Evolutionary conservation across 495 filamentous ascomycete genomes (phyloP), one percentile per base, ranked within the genome.

Genomic region (Xylaria nigripes): DNA sequence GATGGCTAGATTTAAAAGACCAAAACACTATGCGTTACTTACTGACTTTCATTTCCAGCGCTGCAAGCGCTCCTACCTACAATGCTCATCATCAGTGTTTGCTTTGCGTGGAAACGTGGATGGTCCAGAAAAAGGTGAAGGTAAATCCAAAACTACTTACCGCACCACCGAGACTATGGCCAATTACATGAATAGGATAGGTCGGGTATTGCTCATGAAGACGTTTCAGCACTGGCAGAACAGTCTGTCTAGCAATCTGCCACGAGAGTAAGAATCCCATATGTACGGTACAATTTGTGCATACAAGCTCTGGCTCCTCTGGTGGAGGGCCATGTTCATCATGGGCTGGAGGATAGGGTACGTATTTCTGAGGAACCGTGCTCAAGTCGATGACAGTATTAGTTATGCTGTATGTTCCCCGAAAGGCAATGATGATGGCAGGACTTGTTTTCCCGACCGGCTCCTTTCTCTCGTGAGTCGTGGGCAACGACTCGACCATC

Each of bases 121-220:
- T 8, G 9, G 15, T n/a, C n/a, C n/a, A n/a, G n/a, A n/a, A n/a
- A n/a, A n/a, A n/a, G 7, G 36, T 18, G 36, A 40, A 29, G 9
- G 9, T 29, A 29, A 29, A n/a, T n/a, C 27, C 27, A 29, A 18
- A 16, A 40, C 15, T 40, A 40, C 36, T 40, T 0, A 97, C 89
- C 0, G 93, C 94, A 3, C 92, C 93, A 18, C 93, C 93, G 3
- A 97, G 81, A 15, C 88, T 94, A 64, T 98, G 94, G 0, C 93
- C 91, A 16, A 96, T 81, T 1, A 98, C 76, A 3, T 82, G 79
- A 18, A 98, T 68, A 23, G 78, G 67, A 60, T 95, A 92, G 7
- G 79, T 72, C 0, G 87, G 87, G 66, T 92, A 80, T 38, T 74
- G 56, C 52, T 73, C 62, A 6, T 76, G 66, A 2, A 86, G 75